phyloP scores from a whole-genome alignment of 257 asterid species.

The Scutellaria galericulata region DNA sequence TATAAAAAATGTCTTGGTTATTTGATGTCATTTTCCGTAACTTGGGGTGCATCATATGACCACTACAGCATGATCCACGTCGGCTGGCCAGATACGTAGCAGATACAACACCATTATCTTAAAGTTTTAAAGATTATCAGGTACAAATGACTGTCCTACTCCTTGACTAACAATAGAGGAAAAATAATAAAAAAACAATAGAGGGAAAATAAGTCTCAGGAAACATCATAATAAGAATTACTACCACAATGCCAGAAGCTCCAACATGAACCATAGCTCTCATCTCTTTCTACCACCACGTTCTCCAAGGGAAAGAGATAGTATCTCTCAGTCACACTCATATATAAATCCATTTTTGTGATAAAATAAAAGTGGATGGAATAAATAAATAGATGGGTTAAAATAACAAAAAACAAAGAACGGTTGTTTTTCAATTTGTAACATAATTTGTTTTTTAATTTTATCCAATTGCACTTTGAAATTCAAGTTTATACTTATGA shows the following conservation, averaged over 20 bases:
- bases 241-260: conserved; percentile 32
- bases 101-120: conserved; percentile 46
- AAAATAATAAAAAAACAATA: conserved; percentile 36
- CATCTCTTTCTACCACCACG: conserved; percentile 99
- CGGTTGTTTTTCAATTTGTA: too few relatives aligned
- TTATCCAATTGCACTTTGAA: too few relatives aligned
- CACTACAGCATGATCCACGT: too few relatives aligned
- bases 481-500: too few relatives aligned
- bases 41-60: too few relatives aligned
- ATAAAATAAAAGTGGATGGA: too few relatives aligned
- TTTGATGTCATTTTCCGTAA: too few relatives aligned
- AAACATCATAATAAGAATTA: conserved; percentile 34
- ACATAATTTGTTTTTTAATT: too few relatives aligned
- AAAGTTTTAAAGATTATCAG: conserved; percentile 25
- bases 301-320: conserved; percentile 85
- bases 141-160: conserved; percentile 41
- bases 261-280: conserved; percentile 50
- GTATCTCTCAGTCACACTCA: conserved; percentile 47
- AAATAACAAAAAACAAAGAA: too few relatives aligned
- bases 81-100: conserved; percentile 38
- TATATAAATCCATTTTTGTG: too few relatives aligned
- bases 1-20: too few relatives aligned
- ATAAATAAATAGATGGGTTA: too few relatives aligned
- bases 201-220: conserved; percentile 22
- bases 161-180: conserved; percentile 33